Evolutionary conservation across 1,284 basidiomycete genomes (phyloP), one percentile per base, ranked within the genome.

Genomic region (Kalmanozyma brasiliensis): DNA sequence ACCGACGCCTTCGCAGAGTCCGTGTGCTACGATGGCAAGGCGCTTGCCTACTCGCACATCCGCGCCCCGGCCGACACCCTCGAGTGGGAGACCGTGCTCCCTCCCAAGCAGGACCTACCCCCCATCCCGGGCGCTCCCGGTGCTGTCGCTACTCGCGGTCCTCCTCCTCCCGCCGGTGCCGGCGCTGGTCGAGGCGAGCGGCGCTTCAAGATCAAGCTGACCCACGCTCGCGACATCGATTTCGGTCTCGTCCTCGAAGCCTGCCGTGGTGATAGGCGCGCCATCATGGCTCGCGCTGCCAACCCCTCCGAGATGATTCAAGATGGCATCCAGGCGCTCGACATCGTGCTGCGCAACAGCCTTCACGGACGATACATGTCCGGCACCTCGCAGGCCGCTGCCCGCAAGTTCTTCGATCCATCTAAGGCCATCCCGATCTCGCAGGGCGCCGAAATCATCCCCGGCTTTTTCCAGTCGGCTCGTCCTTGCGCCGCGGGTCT

Each of bases 381-480:
- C 9, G 65, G 65, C 34, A 68, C 59, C 22, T 42, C 44, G 2
- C 51, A 62, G 19, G 48, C 52, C 24, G 58, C 68, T 13, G 60
- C 64, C 6, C 60, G 65, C 20, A 69, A 75, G 43, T 78, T 76
- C 49, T 78, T 66, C 49, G 65, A 76, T 26, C 26, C 57, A 2
- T 32, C 19, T n/a, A 43, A 58, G 33, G 26, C 56, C 10, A 47
- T 66, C 3, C 49, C 61, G 13, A 74, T 74, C 49, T 10, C 64
- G 3, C 47, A 62, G 36, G 76, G 74, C 19, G 72, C 68, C 17
- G 65, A 72, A 23, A 67, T 78, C 42, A 56, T 63, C 41, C 59
- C 58, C 20, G 76, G 76, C 0, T 69, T 73, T 60, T 78, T 76
- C 61, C 74, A 76, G 42, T 67, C 62, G 7, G 71, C 66, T 22